Evolutionary conservation across 2,329 filamentous ascomycete species (phyloP), one percentile per base, ranked within the genome.

Genomic region (Dothistroma pini): DNA sequence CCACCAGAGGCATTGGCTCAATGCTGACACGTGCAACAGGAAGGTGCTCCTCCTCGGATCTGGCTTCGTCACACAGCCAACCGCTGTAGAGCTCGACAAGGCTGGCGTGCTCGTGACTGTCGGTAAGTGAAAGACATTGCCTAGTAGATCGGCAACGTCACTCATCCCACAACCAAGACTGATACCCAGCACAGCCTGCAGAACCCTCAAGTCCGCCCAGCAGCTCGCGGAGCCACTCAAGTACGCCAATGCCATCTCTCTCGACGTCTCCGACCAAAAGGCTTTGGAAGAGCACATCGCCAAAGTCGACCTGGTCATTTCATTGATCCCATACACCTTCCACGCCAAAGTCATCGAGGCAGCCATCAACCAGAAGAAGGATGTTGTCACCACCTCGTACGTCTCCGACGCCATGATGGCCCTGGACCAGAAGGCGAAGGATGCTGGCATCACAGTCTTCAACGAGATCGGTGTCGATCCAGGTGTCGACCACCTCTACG

Each of bases 371-470:
- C 85, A 88, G 72, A 97, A 96, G 89, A 96, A 93, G 84, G 81
- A 97, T 81, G 92, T 97, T 63, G 93, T 97, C 73, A 97, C 93
- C 61, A 97, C 93, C 32, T 91, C 87, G 67, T 97, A 97, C 75
- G 90, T 96, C 65, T 96, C 90, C 4, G 91, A 91, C 3, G 90
- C 91, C 67, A 97, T 97, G 92, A 78, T 88, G 79, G 93, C 93
- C 81, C 86, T 97, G 55, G 89, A 97, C 72, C 81, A 87, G 70
- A 81, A 89, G 70, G 86, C 84, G 75, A 96, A 96, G 83, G 89
- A 89, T 65, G 93, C 93, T 19, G 93, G 92, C 63, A 97, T 97
- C 75, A 96, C 91, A 11, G 93, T 97, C 74, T 93, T 97, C 89
- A 97, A 97, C 79, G 93, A 97, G 84, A 96, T 96, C 74, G 91